Evolutionary conservation across 2,329 filamentous ascomycete genomes (phyloP), one percentile per base, ranked within the genome.

Genomic region (Aspergillus amoenus): DNA sequence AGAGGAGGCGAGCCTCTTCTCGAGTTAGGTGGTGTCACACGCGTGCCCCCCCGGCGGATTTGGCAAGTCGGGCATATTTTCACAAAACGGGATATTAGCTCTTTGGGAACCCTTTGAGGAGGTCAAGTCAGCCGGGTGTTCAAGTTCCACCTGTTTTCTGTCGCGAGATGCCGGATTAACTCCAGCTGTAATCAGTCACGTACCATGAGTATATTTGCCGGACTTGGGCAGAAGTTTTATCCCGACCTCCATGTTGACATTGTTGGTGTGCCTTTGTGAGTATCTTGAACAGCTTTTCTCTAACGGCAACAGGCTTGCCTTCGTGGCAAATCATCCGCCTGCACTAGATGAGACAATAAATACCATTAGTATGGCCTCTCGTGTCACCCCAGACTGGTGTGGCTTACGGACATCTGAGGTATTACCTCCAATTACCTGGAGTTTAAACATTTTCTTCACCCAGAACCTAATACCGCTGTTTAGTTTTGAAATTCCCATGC

Each of bases 391-490:
- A 18, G 21, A 34, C 15, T 15, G 44, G 48, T 22, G 24, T n/a
- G 34, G 52, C 21, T 50, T 58, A 66, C 76, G 57, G 64, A 79
- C 77, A 64, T 76, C 70, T 41, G 70, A 66, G 51, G 69, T 67
- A 50, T 70, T 72, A 30, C 67, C 64, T 18, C 77, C 77, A 43
- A 72, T 67, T 37, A 72, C 66, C 55, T 77, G 72, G 42, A 81
- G 71, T 51, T 76, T 77, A 63, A 81, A 81, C 79, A 81, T 81
- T 63, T 81, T 81, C 62, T 81, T 81, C 22, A 79, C 79, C 79
- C 79, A 81, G 59, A 81, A 81, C 46, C 79, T 80, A 59, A 43
- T 44, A 3, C 40, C 9, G 6, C 11, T 58, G 12, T 45, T 47
- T 24, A 49, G 40, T 34, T 37, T 27, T n/a, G 7, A 13, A 13